phyloP scores from a whole-genome alignment of 2,329 filamentous ascomycete genomes.

The Amauroascus verrucosus region DNA sequence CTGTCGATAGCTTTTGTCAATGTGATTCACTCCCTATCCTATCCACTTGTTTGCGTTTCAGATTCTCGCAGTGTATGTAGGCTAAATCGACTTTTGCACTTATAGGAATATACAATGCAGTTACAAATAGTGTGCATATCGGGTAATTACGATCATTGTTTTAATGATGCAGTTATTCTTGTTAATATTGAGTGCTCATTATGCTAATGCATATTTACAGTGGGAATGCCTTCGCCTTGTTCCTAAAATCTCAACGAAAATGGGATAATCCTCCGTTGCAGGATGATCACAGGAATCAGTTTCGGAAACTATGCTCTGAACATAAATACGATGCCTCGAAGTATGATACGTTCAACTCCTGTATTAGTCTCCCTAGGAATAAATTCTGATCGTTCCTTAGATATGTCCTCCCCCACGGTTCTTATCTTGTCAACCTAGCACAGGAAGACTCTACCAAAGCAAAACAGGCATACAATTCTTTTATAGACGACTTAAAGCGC shows the following conservation, averaged over 20 bases:
- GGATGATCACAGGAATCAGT: constrained; percentile 56
- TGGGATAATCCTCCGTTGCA: constrained; percentile 76
- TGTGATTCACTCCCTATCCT: no score
- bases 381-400: constrained; percentile 22
- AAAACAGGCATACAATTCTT: constrained; percentile 71
- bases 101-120: constrained; percentile 75
- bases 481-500: constrained; percentile 75
- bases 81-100: background rate
- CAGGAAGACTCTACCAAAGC: constrained; percentile 71
- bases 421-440: constrained; percentile 92
- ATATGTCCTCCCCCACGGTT: constrained; percentile 82
- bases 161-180: background rate
- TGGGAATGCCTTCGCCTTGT: constrained; percentile 86
- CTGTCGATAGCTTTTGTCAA: constrained; percentile 20
- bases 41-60: no score
- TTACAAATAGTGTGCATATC: constrained; percentile 66
- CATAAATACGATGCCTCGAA: constrained; percentile 61
- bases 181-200: background rate
- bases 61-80: background rate
- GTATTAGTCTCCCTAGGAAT: background rate
- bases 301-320: constrained; percentile 56
- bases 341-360: constrained; percentile 20
- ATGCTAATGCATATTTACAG: constrained; percentile 34
- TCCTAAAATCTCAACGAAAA: constrained; percentile 92
- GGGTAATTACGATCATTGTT: constrained; percentile 38